A percentile compares a stretch with the other conserved stretches of the same genome.
These are phyloP conservation scores for Candida michaelii DNA, from an alignment of 805 yeast species.

Conservation along the genomic window DNA sequence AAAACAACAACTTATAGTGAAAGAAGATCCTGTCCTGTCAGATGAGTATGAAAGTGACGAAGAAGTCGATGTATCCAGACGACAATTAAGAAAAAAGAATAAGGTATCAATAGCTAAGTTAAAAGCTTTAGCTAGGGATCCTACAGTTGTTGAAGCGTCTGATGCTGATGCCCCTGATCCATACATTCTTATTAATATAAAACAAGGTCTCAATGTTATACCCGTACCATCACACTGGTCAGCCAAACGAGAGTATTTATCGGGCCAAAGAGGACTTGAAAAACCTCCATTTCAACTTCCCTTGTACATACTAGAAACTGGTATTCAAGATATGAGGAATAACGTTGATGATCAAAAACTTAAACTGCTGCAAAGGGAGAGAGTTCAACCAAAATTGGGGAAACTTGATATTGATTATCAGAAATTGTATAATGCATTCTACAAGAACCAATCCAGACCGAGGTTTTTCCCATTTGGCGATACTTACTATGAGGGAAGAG, in stretches of 20 bases:
- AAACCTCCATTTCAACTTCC: slow-evolving; percentile 78
- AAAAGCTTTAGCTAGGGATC: slow-evolving; percentile 58
- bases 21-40: slow-evolving; percentile 12
- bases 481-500: slow-evolving; percentile 75
- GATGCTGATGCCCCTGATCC: slow-evolving; percentile 89
- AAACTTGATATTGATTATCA: slow-evolving; percentile 82
- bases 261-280: slow-evolving; percentile 64
- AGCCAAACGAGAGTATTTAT: slow-evolving; percentile 68
- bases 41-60: slow-evolving; percentile 22
- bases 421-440: slow-evolving; percentile 81
- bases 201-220: slow-evolving; percentile 62
- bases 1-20: slow-evolving; percentile 1
- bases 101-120: slow-evolving; percentile 67
- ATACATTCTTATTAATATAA: slow-evolving; percentile 57
- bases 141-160: slow-evolving; percentile 81
- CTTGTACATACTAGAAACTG: slow-evolving; percentile 73
- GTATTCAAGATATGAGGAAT: slow-evolving; percentile 83
- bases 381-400: slow-evolving; percentile 89
- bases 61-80: slow-evolving; percentile 11
- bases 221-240: slow-evolving; percentile 89
- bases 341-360: slow-evolving; percentile 56
- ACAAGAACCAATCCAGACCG: slow-evolving; percentile 77
- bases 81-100: slow-evolving; percentile 50
- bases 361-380: slow-evolving; percentile 73
- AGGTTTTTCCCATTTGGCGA: slow-evolving; percentile 69